Base-by-base conservation (phyloP, 2,329 filamentous ascomycete species). In the Stagonosporopsis chrysanthemi region DNA sequence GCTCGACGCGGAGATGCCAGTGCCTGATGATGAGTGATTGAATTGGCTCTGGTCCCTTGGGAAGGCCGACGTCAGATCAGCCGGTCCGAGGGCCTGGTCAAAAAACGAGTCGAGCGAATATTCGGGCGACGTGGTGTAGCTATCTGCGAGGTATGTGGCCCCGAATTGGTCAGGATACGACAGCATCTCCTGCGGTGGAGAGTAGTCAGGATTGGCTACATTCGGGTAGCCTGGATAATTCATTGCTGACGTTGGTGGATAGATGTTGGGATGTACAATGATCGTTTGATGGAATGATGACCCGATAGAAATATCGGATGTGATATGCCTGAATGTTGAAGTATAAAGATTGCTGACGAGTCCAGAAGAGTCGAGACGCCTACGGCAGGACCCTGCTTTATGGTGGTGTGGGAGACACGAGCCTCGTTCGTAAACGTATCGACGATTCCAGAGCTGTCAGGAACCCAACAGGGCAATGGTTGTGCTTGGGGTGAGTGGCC, bases 81-180 rank as follows among this genome's bases (percentile, higher is more conserved):
- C 56, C 15, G 68, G 64, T 47, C 58, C 66, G 46, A 69, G 56
- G n/a, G 66, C 65, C 49, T 63, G 67, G 56, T 74, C 66, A 56
- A 76, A 65, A 55, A 70, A 73, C 28, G 64, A 56, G 29, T 67
- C 65, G 53, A 72, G 52, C 8, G 69, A 61, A 57, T 68, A 62
- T 49, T 73, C 62, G 19, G 69, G 63, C 23, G 52, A 59, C 24
- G 57, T 46, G 12, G 61, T 64, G 58, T 67, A 73, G 7, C 55
- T 53, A 54, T 71, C 67, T 38, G 56, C 54, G 35, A 68, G 46
- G 52, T 71, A 73, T 6, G 65, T 56, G 52, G 63, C 67, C 50
- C 72, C 69, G 52, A 68, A 64, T 15, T 63, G 48, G 11, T 70
- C 65, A 12, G 62, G 60, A 38, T 71, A 70, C 26, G 64, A 56